Evolutionary conservation across 192 early-diverging fungal species (phyloP).

Genomic region (Backusella liffmaniae): DNA sequence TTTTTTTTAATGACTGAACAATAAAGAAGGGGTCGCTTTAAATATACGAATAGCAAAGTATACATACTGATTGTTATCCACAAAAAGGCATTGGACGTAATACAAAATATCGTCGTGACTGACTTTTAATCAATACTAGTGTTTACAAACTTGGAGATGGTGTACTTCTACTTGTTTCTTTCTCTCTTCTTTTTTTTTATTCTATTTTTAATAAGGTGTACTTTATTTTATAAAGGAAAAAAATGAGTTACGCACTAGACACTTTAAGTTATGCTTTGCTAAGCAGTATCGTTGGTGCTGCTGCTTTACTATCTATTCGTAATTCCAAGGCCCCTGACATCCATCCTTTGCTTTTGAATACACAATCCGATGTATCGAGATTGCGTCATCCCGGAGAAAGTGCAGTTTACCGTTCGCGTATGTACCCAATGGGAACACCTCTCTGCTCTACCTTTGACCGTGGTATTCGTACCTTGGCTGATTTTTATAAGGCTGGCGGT

Average conservation of each 20-base stretch:
- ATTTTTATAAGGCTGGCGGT: slow-evolving; percentile 46
- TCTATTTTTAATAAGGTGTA: neutral
- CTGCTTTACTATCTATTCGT: slow-evolving; percentile 37
- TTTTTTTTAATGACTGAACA: too few species aligned
- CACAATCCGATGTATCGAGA: slow-evolving; percentile 49
- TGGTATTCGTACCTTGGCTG: slow-evolving; percentile 43
- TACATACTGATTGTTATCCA: too few species aligned
- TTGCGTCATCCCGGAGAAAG: slow-evolving; percentile 52
- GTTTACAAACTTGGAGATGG: neutral
- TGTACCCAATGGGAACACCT: slow-evolving; percentile 38
- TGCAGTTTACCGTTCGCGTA: slow-evolving; percentile 49
- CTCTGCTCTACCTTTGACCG: slow-evolving; percentile 37
- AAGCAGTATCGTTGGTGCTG: slow-evolving; percentile 37
- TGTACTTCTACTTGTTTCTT: neutral
- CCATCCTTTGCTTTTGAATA: slow-evolving; percentile 55
- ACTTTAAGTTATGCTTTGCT: slow-evolving; percentile 44
- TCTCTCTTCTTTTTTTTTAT: neutral
- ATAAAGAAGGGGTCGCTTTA: too few species aligned
- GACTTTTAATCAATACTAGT: neutral
- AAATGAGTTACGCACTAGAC: slow-evolving; percentile 44
- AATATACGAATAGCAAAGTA: too few species aligned
- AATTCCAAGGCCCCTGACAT: slow-evolving; percentile 50
- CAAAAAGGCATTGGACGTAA: too few species aligned
- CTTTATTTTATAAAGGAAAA: neutral
- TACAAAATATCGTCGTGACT: neutral